These are phyloP conservation scores for Hyphodiscus sp. DNA, from an alignment of 2,329 filamentous ascomycete species.

Conservation along the genomic window DNA sequence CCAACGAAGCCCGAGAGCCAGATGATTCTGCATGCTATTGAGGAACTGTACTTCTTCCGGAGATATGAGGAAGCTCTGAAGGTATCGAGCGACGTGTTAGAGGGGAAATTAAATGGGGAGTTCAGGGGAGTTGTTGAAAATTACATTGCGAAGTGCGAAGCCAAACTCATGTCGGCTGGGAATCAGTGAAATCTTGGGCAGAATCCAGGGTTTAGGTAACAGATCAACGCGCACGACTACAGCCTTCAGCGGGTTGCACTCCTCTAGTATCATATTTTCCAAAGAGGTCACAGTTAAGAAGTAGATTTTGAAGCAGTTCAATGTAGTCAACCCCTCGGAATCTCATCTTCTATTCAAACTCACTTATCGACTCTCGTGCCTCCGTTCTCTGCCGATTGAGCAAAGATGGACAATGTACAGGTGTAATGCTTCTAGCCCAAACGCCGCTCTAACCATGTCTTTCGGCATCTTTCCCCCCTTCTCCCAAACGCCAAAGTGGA, in stretches of 20 bases:
- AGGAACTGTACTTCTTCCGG: slow-evolving; percentile 29
- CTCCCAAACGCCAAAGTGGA: slow-evolving; percentile 5
- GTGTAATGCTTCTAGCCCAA: not conserved
- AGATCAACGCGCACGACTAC: too few relatives aligned
- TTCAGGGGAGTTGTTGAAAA: slow-evolving; percentile 19
- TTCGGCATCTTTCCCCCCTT: not conserved
- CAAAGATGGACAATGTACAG: not conserved
- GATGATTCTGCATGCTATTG: slow-evolving; percentile 27
- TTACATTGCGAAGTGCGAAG: slow-evolving; percentile 21
- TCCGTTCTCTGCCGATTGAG: not conserved
- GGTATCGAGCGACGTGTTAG: slow-evolving; percentile 15
- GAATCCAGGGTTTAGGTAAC: too few relatives aligned
- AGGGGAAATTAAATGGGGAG: slow-evolving; percentile 19
- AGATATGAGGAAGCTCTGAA: slow-evolving; percentile 23
- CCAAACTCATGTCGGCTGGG: not conserved
- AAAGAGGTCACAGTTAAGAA: too few relatives aligned
- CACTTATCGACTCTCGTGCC: not conserved
- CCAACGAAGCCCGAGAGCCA: slow-evolving; percentile 27
- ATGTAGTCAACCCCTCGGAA: not conserved
- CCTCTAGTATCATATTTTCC: too few relatives aligned
- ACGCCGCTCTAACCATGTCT: slow-evolving; percentile 1
- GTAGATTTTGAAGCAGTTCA: too few relatives aligned
- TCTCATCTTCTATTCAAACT: not conserved
- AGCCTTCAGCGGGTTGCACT: too few relatives aligned
- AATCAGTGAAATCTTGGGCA: not conserved